Conservation (phyloP, 176 grass and related monocot species). For the Oryza rufipogon region DNA sequence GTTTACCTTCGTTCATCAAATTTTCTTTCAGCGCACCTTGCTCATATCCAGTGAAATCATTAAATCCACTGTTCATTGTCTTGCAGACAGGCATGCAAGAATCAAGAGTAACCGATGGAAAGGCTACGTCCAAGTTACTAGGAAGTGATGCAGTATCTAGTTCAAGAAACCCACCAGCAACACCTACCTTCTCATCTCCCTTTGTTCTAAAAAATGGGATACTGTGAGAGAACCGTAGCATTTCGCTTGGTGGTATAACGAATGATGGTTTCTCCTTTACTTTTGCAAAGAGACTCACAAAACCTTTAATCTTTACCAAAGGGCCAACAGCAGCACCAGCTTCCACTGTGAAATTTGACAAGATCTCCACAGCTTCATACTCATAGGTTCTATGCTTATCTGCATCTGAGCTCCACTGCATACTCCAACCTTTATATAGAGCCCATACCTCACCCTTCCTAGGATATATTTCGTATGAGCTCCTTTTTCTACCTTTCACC, state of each 20-base stretch:
- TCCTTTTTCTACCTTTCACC: conserved; percentile 51
- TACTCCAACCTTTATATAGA: conserved; percentile 71
- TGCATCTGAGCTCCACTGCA: conserved; percentile 61
- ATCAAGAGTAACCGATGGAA: conserved; percentile 57
- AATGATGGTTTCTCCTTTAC: conserved; percentile 43
- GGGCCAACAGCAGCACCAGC: conserved; percentile 52
- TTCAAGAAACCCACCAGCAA: conserved; percentile 66
- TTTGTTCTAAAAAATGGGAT: conserved; percentile 60
- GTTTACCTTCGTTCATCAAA: conserved; percentile 30
- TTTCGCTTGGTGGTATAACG: conserved; percentile 62
- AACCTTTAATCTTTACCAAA: conserved; percentile 63
- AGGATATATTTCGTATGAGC: conserved; percentile 61
- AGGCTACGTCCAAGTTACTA: conserved; percentile 51
- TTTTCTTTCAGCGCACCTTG: conserved; percentile 31
- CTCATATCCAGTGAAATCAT: conserved; percentile 19
- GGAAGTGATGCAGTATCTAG: conserved; percentile 75
- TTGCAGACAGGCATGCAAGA: conserved; percentile 20
- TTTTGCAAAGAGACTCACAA: conserved; percentile 68
- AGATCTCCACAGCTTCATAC: conserved; percentile 71
- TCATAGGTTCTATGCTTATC: conserved; percentile 50
- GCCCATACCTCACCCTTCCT: conserved; percentile 79
- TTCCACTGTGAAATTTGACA: conserved; percentile 59
- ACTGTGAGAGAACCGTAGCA: conserved; percentile 73
- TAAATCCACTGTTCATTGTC: background rate
- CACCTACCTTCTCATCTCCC: conserved; percentile 57